phyloP scores from a whole-genome alignment of 2,329 filamentous ascomycete species.

The Cercospora zeina region DNA sequence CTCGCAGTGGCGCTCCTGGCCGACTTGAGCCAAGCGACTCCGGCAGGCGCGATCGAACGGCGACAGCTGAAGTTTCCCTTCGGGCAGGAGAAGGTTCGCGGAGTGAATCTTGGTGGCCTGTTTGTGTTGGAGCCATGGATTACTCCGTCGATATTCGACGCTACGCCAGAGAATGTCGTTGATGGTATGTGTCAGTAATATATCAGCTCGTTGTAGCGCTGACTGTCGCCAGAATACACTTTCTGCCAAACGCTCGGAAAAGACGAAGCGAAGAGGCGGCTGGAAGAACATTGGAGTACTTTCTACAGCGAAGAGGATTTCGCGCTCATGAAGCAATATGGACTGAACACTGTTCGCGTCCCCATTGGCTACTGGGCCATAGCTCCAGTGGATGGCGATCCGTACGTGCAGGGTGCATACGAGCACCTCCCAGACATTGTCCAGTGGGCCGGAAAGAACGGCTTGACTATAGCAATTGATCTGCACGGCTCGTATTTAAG shows the following conservation, averaged over 20 bases:
- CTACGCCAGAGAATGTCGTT: conserved; percentile 49
- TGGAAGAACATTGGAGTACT: conserved; percentile 42
- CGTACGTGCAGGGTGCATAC: conserved; percentile 52
- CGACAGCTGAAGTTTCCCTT: conserved; percentile 51
- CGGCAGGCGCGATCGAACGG: conserved; percentile 27
- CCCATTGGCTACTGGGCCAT: conserved; percentile 59
- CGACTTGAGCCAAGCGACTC: conserved; percentile 29
- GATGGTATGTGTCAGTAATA: conserved; percentile 46
- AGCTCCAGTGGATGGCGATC: conserved; percentile 53
- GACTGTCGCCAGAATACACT: conserved; percentile 34
- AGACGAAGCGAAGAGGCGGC: conserved; percentile 46
- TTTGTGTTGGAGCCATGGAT: conserved; percentile 66
- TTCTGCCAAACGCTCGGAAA: conserved; percentile 50
- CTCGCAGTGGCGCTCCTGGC: conserved; percentile 33
- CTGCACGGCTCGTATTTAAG: conserved; percentile 65
- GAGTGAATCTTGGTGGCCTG: conserved; percentile 66
- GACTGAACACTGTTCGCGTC: conserved; percentile 50
- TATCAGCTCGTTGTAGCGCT: background rate
- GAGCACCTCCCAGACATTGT: conserved; percentile 51
- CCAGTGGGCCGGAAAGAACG: conserved; percentile 56
- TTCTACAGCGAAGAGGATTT: conserved; percentile 48
- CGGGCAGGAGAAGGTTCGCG: conserved; percentile 57
- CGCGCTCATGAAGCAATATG: conserved; percentile 42
- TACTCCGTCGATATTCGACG: conserved; percentile 61
- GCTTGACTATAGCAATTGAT: conserved; percentile 66